A percentile compares a stretch with the other conserved stretches of the same genome.
phyloP scores from a whole-genome alignment of 1,139 yeast genomes.

The Zygosaccharomyces sapae region DNA sequence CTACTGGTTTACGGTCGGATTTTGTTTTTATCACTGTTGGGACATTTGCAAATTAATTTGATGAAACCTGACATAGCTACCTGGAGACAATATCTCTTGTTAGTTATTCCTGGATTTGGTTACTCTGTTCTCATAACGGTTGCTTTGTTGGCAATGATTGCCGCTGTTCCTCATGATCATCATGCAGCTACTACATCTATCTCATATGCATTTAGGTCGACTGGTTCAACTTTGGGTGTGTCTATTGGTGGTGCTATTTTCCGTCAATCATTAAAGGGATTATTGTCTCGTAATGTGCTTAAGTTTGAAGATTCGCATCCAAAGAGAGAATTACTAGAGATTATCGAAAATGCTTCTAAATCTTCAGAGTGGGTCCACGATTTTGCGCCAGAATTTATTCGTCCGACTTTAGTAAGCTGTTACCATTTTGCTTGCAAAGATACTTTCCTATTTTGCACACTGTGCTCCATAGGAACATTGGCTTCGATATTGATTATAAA shows the following conservation, averaged over 20 bases:
- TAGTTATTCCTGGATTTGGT: slow-evolving; percentile 53
- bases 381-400: slow-evolving; percentile 48
- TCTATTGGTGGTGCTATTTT: slow-evolving; percentile 65
- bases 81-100: slow-evolving; percentile 34
- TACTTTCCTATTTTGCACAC: slow-evolving; percentile 49
- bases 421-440: slow-evolving; percentile 51
- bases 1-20: slow-evolving; percentile 45
- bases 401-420: slow-evolving; percentile 44
- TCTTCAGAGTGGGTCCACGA: slow-evolving; percentile 53
- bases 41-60: slow-evolving; percentile 41
- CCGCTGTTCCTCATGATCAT: slow-evolving; percentile 54
- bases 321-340: slow-evolving; percentile 38
- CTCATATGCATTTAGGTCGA: slow-evolving; percentile 69
- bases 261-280: slow-evolving; percentile 27
- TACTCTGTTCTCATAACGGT: slow-evolving; percentile 61
- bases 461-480: slow-evolving; percentile 41
- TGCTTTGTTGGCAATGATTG: slow-evolving; percentile 62
- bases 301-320: slow-evolving; percentile 34
- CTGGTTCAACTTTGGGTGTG: slow-evolving; percentile 72
- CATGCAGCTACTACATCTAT: slow-evolving; percentile 76
- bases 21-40: slow-evolving; percentile 48
- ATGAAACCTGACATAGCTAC: slow-evolving; percentile 36
- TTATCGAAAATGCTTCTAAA: slow-evolving; percentile 50
- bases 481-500: slow-evolving; percentile 35
- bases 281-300: slow-evolving; percentile 30